A percentile compares a stretch with the other conserved stretches of the same genome.
These are phyloP conservation scores for Fusarium robinianum DNA, from an alignment of 2,329 filamentous ascomycete genomes.

Conservation along the genomic window DNA sequence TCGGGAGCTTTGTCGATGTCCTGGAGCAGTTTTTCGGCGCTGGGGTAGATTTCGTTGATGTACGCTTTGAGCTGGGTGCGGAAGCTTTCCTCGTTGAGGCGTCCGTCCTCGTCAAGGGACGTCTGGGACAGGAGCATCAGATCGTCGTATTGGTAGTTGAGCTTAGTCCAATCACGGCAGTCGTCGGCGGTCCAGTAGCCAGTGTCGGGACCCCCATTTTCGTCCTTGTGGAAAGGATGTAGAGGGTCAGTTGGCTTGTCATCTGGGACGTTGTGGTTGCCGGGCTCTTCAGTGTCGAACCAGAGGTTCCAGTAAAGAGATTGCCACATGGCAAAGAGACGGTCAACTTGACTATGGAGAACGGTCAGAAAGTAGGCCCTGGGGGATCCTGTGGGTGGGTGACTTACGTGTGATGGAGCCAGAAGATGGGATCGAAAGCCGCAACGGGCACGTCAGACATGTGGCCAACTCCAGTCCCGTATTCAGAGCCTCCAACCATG, in stretches of 20 bases:
- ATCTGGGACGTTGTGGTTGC: not conserved
- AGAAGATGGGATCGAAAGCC: constrained; percentile 67
- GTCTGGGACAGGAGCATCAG: not conserved
- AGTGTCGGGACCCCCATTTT: not conserved
- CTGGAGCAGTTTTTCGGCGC: not conserved
- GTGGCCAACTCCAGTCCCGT: constrained; percentile 50
- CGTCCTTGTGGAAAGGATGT: constrained; percentile 5
- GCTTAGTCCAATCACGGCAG: constrained; percentile 1
- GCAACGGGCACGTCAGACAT: constrained; percentile 60
- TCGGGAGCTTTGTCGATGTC: not conserved
- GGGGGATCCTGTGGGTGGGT: too few relatives aligned
- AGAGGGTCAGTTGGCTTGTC: not conserved
- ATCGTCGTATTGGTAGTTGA: constrained; percentile 5
- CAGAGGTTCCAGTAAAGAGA: constrained; percentile 9
- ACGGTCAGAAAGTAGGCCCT: not conserved
- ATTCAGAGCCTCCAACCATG: constrained; percentile 17
- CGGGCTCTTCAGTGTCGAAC: constrained; percentile 1
- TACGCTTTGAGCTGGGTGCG: not conserved
- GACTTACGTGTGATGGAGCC: constrained; percentile 58
- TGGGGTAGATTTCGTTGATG: not conserved
- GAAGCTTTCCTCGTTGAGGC: not conserved
- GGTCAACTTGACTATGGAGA: constrained; percentile 6
- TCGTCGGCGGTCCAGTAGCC: constrained; percentile 5
- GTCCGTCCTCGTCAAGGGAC: not conserved
- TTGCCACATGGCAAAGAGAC: constrained; percentile 13